Conservation (phyloP, 2,329 filamentous ascomycete species). For the Tolypocladium tundrense region DNA sequence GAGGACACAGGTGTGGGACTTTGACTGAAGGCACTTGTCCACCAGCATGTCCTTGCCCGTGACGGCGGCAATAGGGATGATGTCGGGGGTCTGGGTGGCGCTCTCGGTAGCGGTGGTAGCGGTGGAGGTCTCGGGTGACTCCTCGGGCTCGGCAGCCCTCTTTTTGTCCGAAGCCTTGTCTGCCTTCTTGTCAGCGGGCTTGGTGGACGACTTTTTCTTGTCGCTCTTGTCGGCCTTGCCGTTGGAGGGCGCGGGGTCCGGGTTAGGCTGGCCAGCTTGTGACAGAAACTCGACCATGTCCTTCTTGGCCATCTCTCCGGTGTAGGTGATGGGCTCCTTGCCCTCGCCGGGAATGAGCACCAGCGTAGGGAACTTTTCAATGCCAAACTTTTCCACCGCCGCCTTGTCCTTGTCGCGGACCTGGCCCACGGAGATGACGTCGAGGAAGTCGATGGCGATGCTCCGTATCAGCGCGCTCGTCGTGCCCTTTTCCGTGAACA, state of each 20-base stretch:
- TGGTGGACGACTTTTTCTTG: constrained; percentile 24
- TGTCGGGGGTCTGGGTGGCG: constrained; percentile 16
- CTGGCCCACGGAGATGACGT: constrained; percentile 69
- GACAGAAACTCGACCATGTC: constrained; percentile 74
- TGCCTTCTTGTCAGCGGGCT: constrained; percentile 21
- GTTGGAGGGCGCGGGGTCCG: constrained; percentile 47
- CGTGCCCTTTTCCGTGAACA: constrained; percentile 90
- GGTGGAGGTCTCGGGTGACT: constrained; percentile 12
- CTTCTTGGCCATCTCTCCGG: constrained; percentile 78
- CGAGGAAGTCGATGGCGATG: constrained; percentile 84
- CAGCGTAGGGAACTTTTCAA: constrained; percentile 70
- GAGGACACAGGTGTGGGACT: constrained; percentile 75
- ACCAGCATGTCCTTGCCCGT: constrained; percentile 53
- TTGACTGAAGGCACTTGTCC: constrained; percentile 61
- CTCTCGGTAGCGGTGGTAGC: constrained; percentile 16
- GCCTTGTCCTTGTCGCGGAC: constrained; percentile 70
- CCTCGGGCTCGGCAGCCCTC: constrained; percentile 21
- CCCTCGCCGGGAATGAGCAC: constrained; percentile 66
- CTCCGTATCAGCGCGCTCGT: constrained; percentile 75
- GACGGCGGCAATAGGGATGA: constrained; percentile 58
- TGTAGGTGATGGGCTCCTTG: constrained; percentile 60
- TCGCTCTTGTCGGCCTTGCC: constrained; percentile 25
- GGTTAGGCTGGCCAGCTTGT: constrained; percentile 68
- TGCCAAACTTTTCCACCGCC: constrained; percentile 61
- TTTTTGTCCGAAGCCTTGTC: constrained; percentile 18